Conservation (phyloP, 2,329 filamentous ascomycete genomes). For the Huntiella savannae region DNA sequence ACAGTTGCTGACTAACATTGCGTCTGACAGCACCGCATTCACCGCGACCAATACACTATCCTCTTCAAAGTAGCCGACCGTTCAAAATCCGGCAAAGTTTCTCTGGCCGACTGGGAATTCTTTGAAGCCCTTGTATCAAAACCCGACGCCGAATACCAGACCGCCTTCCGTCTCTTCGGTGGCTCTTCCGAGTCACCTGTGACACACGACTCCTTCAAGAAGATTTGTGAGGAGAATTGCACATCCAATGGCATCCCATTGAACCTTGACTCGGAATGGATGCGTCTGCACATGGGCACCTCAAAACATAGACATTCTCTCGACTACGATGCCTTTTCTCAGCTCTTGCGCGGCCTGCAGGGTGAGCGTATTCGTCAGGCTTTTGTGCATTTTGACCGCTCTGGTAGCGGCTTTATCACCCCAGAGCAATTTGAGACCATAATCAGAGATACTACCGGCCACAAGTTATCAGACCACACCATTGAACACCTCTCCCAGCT, state of each 20-base stretch:
- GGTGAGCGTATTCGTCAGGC: slow-evolving; percentile 92
- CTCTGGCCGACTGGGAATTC: slow-evolving; percentile 68
- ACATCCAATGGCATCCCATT: slow-evolving; percentile 73
- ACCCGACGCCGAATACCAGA: slow-evolving; percentile 95
- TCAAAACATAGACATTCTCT: slow-evolving; percentile 77
- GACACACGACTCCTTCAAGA: slow-evolving; percentile 75
- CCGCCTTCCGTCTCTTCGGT: slow-evolving; percentile 93
- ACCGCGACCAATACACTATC: slow-evolving; percentile 83
- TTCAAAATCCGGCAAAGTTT: slow-evolving; percentile 51
- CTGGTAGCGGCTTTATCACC: slow-evolving; percentile 86
- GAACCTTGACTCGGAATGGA: slow-evolving; percentile 96
- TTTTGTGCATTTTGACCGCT: slow-evolving; percentile 78
- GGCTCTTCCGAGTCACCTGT: slow-evolving; percentile 65
- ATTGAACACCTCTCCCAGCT: slow-evolving; percentile 78
- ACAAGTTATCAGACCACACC: slow-evolving; percentile 95
- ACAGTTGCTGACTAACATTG: not conserved
- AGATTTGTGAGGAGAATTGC: slow-evolving; percentile 75
- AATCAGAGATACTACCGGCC: slow-evolving; percentile 75
- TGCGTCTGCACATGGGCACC: slow-evolving; percentile 76
- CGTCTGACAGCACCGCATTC: slow-evolving; percentile 72
- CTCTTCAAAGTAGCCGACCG: slow-evolving; percentile 85
- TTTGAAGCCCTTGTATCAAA: slow-evolving; percentile 90
- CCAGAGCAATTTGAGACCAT: slow-evolving; percentile 94
- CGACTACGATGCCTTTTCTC: slow-evolving; percentile 90
- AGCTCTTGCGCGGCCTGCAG: slow-evolving; percentile 92